phyloP scores from a whole-genome alignment of 78 protist genomes.

The Pigoraptor vietnamica region DNA sequence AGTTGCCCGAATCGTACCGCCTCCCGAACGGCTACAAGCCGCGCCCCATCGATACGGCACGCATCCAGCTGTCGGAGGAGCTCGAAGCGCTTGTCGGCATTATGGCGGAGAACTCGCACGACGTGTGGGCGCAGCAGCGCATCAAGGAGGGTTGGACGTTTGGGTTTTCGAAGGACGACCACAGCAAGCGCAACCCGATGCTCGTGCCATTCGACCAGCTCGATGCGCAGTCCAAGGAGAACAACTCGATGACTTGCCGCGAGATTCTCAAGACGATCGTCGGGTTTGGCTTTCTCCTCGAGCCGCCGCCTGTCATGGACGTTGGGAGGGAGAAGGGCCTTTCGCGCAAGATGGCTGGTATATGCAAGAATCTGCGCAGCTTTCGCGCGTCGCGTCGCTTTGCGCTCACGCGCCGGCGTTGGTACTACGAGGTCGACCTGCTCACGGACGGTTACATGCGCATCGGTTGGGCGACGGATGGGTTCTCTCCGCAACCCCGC shows the following conservation, averaged over 20 bases:
- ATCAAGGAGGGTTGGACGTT: background rate
- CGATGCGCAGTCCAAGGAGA: background rate
- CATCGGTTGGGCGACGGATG: background rate
- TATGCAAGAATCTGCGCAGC: background rate
- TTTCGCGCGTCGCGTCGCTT: background rate
- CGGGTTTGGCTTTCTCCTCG: background rate
- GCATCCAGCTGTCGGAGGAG: background rate
- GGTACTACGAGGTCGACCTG: constrained; percentile 13
- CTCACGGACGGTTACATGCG: constrained; percentile 4
- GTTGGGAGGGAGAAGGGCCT: background rate
- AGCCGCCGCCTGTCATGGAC: background rate
- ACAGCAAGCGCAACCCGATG: background rate
- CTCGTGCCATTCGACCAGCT: background rate
- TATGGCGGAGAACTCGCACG: background rate
- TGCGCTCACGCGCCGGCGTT: background rate
- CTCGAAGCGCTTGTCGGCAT: background rate
- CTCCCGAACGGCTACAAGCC: constrained; percentile 1
- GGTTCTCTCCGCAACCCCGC: background rate
- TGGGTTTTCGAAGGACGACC: background rate
- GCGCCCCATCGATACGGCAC: background rate
- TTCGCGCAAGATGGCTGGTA: background rate
- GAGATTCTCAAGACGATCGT: background rate
- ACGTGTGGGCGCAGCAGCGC: background rate
- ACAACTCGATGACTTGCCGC: background rate
- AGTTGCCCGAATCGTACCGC: background rate